phyloP scores from a whole-genome alignment of 2,329 filamentous ascomycete species.

The Clarireedia paspali region DNA sequence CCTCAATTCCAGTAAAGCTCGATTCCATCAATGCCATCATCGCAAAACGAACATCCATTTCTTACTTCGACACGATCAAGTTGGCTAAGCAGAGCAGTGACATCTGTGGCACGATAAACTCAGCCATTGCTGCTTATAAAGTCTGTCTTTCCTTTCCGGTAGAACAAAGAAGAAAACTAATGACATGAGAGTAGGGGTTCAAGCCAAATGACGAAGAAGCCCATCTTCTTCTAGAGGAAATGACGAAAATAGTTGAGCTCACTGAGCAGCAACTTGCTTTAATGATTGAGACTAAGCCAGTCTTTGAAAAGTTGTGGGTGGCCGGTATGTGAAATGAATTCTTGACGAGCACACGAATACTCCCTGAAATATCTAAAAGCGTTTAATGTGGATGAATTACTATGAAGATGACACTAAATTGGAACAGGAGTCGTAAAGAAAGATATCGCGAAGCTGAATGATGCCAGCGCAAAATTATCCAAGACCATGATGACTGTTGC shows the following conservation, averaged over 20 bases:
- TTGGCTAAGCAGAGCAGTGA: neutral
- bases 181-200: neutral
- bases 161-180: neutral
- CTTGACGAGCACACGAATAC: too few relatives aligned
- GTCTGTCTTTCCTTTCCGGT: neutral
- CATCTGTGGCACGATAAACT: neutral
- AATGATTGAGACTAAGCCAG: neutral
- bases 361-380: neutral
- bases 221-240: neutral
- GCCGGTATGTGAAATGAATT: neutral
- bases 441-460: neutral
- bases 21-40: neutral
- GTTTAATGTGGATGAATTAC: too few relatives aligned
- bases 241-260: neutral
- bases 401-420: neutral
- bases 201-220: neutral
- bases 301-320: slow-evolving; percentile 2
- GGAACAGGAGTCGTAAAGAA: neutral
- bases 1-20: neutral
- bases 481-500: neutral
- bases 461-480: neutral
- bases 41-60: neutral
- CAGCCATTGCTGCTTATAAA: neutral
- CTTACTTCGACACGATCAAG: neutral
- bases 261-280: neutral